These are phyloP conservation scores for Fulvia fulva DNA, from an alignment of 2,329 filamentous ascomycete species.

Conservation along the genomic window DNA sequence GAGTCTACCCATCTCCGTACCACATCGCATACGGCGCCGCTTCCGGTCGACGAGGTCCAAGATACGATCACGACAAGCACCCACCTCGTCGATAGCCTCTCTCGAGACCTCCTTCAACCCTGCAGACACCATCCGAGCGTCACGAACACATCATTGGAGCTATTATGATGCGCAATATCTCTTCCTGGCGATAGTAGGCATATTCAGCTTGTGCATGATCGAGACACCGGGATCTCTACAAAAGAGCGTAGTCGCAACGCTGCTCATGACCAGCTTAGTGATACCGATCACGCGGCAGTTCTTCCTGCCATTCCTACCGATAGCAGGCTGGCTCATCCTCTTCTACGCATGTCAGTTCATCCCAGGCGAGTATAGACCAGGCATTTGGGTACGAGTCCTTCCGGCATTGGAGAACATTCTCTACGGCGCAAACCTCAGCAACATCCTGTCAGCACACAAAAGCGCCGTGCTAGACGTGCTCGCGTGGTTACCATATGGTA, in stretches of 20 bases:
- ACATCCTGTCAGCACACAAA: slow-evolving; percentile 88
- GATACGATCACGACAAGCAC: slow-evolving; percentile 62
- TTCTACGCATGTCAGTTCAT: slow-evolving; percentile 94
- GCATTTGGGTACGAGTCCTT: slow-evolving; percentile 92
- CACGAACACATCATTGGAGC: slow-evolving; percentile 76
- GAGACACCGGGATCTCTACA: slow-evolving; percentile 71
- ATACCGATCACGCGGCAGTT: slow-evolving; percentile 87
- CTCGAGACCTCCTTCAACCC: slow-evolving; percentile 81
- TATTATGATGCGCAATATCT: slow-evolving; percentile 82
- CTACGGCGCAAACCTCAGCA: slow-evolving; percentile 92
- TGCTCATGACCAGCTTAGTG: slow-evolving; percentile 65
- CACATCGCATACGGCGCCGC: slow-evolving; percentile 63
- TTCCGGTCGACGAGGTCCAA: slow-evolving; percentile 59
- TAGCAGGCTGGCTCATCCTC: slow-evolving; percentile 81
- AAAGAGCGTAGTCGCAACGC: slow-evolving; percentile 68
- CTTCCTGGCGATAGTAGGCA: slow-evolving; percentile 65
- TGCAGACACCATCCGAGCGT: slow-evolving; percentile 67
- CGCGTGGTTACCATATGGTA: slow-evolving; percentile 89
- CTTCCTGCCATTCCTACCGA: slow-evolving; percentile 79
- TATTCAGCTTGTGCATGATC: slow-evolving; percentile 81
- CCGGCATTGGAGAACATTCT: slow-evolving; percentile 94
- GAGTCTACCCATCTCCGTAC: slow-evolving; percentile 51
- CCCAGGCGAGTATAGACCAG: slow-evolving; percentile 78
- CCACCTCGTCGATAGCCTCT: slow-evolving; percentile 67
- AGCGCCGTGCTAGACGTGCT: slow-evolving; percentile 78